Evolutionary conservation across 2,329 filamentous ascomycete species (phyloP).

Genomic region (Colletotrichum sp.): DNA sequence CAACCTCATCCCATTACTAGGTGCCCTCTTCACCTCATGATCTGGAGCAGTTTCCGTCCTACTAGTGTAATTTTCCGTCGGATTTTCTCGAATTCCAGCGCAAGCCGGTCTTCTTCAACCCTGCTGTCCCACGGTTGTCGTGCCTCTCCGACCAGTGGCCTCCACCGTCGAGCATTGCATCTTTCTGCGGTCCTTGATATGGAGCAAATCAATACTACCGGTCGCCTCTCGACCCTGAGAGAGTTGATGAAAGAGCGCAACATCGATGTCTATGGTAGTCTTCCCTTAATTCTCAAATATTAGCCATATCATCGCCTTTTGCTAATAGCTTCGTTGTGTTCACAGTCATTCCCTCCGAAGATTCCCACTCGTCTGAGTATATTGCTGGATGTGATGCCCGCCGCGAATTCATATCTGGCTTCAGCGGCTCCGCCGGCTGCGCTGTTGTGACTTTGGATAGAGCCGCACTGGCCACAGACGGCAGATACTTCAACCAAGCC

Average conservation of each 20-base stretch:
- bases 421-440: slow-evolving; percentile 93
- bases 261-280: slow-evolving; percentile 86
- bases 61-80: background rate
- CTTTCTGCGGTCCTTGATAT: slow-evolving; percentile 51
- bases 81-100: no score
- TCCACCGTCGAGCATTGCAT: background rate
- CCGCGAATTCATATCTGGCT: slow-evolving; percentile 90
- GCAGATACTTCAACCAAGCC: slow-evolving; percentile 97
- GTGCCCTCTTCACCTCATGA: background rate
- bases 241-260: slow-evolving; percentile 86
- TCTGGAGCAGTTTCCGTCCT: background rate
- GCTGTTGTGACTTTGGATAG: slow-evolving; percentile 87
- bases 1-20: background rate
- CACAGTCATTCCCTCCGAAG: slow-evolving; percentile 92
- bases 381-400: slow-evolving; percentile 95
- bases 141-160: background rate
- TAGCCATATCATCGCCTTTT: background rate
- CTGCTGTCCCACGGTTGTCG: background rate
- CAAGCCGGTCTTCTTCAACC: background rate
- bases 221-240: slow-evolving; percentile 77
- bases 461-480: slow-evolving; percentile 91
- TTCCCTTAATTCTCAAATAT: background rate
- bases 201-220: slow-evolving; percentile 80
- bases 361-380: slow-evolving; percentile 97
- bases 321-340: slow-evolving; percentile 36